Evolutionary conservation across 345 rosid species (phyloP), one percentile per base, ranked within the genome.

Genomic region (Brassica incana): DNA sequence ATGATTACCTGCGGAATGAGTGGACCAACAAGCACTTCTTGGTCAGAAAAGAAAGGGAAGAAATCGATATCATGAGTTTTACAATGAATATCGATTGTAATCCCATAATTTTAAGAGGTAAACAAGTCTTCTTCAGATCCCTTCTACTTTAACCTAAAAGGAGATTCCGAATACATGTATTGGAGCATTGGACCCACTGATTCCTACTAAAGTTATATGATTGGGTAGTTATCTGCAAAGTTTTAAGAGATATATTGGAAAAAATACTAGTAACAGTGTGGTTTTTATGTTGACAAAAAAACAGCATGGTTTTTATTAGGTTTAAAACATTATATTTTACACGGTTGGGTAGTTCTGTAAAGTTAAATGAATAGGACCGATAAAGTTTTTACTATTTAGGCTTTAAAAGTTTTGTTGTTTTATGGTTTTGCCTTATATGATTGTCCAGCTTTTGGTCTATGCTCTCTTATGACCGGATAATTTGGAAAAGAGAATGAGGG

Each of bases 161-260:
- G 36, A 72, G 77, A 72, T 78, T 56, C 77, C 72, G 35, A 38
- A 71, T 77, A 64, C 38, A 77, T 78, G 81, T 29, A 18, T 72
- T 72, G 67, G 12, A 66, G 68, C 60, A 66, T 29, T 64, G 58
- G 81, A 64, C 76, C 75, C 76, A 71, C 43, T 69, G 63, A 8
- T 38, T 56, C 67, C 60, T 76, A 75, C 58, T 59, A 60, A 75
- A 11, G 52, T 14, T 23, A 60, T 58, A 69, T 69, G 52, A 11
- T 77, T 61, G 25, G 29, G 16, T 16, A 60, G 48, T 33, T 69
- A 45, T 69, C 35, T 61, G 20, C 52, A 48, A 64, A 74, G 62
- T 15, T 69, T 30, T 3, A 67, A 69, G 52, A 69, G 63, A 32
- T 32, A 38, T 69, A 54, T 9, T 52, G 8, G 56, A 52, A 62